Conservation (phyloP, 306 rosid species). For the Pyrus betulifolia region DNA sequence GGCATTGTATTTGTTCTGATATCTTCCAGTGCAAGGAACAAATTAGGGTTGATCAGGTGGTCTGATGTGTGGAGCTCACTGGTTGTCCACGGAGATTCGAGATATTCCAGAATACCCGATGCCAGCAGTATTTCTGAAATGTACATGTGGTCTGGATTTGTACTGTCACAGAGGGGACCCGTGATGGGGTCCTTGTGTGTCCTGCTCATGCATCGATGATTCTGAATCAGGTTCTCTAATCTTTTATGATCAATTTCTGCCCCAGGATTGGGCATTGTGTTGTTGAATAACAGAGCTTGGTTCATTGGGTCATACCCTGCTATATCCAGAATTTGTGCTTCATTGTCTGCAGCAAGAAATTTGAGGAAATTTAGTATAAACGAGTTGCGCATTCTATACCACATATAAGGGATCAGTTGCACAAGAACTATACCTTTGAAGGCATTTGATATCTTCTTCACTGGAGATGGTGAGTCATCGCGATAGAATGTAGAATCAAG, state of each 20-base stretch:
- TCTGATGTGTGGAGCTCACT: conserved; percentile 32
- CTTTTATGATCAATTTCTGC: conserved; percentile 26
- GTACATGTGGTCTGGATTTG: conserved; percentile 59
- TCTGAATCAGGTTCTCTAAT: conserved; percentile 39
- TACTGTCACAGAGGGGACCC: conserved; percentile 17
- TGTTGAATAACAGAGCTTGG: conserved; percentile 21
- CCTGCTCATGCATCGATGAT: conserved; percentile 24
- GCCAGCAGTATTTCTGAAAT: conserved; percentile 57
- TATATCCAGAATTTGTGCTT: conserved; percentile 28
- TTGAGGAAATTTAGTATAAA: conserved; percentile 15
- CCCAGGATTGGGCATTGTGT: conserved; percentile 27
- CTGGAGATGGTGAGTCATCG: conserved; percentile 91
- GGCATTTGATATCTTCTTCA: conserved; percentile 57
- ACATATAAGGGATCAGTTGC: conserved; percentile 11
- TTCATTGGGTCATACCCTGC: conserved; percentile 31
- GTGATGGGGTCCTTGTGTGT: conserved; percentile 25
- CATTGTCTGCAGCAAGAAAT: conserved; percentile 42
- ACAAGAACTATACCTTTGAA: conserved; percentile 38
- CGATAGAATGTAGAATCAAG: conserved; percentile 77
- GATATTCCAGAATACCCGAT: conserved; percentile 49
- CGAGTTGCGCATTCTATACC: background rate
- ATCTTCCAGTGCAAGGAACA: conserved; percentile 68
- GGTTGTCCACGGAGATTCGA: conserved; percentile 30
- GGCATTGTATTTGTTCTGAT: conserved; percentile 19
- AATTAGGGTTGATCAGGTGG: conserved; percentile 39